Base-by-base conservation (phyloP, 441 rosid genomes). In the Biscutella laevigata region DNA sequence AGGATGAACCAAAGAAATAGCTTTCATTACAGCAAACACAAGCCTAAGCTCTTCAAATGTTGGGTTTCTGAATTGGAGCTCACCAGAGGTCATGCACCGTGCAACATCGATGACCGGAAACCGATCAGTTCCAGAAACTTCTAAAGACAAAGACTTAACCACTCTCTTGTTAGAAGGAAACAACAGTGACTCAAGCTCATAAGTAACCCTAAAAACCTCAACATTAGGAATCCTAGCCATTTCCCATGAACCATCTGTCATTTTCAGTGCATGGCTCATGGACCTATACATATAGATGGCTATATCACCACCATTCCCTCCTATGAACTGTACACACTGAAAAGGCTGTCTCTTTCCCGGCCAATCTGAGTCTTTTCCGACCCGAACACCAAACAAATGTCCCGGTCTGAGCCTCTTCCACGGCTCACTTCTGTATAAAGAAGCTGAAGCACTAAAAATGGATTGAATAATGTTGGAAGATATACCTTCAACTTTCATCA, bases 331-430 rank as follows among this genome's bases (percentile, higher is more conserved):
- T 33, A 67, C 77, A 61, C 86, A 82, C 1, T 76, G 73, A 63
- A 82, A 82, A 38, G 74, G 83, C 29, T 76, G 84, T 46, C 74
- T 84, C 64, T 80, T 78, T 61, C 76, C 62, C 6, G 79, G 71
- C 89, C 94, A 84, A 52, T 81, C 94, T 0, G 81, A 74, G 35
- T 76, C 86, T 74, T 77, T 84, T 45, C 84, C 88, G 1, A 84
- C 77, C 16, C 80, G 77, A 22, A 84, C 57, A 37, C 83, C 76
- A 4, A 84, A 79, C 43, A 76, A 46, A 65, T 84, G 94, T 15
- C 77, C 72, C 0, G 81, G 88, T 27, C 74, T 77, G 53, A 79
- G 67, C 62, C 80, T 72, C 47, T 71, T 81, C 94, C 94, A 84
- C 11, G 86, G 84, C 40, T 79, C 88, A 49, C 78, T 81, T 68